Evolutionary conservation across 495 filamentous ascomycete genomes (phyloP).

Genomic region (Penicilliopsis zonata): DNA sequence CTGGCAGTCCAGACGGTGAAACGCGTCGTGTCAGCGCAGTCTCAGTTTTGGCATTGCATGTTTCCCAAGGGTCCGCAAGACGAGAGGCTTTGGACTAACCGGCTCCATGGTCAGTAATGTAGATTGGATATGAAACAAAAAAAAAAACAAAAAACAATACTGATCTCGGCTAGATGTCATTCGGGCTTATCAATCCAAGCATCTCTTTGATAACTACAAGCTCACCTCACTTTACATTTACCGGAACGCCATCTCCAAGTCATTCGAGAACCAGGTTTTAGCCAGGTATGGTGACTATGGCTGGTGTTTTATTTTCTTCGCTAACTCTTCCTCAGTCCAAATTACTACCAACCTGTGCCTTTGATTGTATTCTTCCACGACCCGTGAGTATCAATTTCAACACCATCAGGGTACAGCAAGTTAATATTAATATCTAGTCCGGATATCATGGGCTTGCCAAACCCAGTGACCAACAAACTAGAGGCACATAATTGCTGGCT

Average conservation of each 20-base stretch:
- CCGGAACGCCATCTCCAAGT: constrained; percentile 54
- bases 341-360: constrained; percentile 38
- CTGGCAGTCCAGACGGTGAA: constrained; percentile 37
- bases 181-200: constrained; percentile 55
- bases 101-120: constrained; percentile 39
- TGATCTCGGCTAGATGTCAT: constrained; percentile 47
- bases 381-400: constrained; percentile 41
- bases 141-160: too few species aligned
- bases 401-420: constrained; percentile 1
- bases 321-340: constrained; percentile 26
- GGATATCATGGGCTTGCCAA: constrained; percentile 53
- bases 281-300: constrained; percentile 46
- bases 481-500: constrained; percentile 78
- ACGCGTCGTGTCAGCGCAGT: constrained; percentile 42
- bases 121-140: background rate
- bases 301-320: background rate
- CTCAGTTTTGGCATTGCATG: constrained; percentile 47
- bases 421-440: constrained; percentile 38
- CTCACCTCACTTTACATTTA: constrained; percentile 69
- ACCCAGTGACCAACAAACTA: constrained; percentile 55
- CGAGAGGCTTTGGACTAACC: constrained; percentile 25
- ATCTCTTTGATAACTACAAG: constrained; percentile 53
- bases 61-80: constrained; percentile 31
- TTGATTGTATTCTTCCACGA: constrained; percentile 74
- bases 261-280: constrained; percentile 81